Base-by-base conservation (phyloP, 176 grass and related monocot genomes). In the Phragmites australis region DNA sequence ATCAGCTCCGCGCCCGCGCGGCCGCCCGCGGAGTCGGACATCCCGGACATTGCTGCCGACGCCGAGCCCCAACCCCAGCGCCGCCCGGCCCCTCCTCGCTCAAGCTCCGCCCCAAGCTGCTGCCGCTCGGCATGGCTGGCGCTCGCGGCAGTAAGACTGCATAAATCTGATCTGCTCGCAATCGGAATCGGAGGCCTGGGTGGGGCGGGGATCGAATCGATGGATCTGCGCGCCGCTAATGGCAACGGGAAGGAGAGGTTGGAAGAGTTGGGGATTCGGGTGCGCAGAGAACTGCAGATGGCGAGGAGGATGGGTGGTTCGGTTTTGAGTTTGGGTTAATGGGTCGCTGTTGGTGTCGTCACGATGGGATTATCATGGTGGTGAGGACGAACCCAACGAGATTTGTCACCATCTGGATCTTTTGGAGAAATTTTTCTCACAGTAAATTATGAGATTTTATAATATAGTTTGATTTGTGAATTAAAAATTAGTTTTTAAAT, bases 1-100 rank as follows among this genome's bases (percentile, higher is more conserved):
- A 98, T 98, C 83, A 94, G 90, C 81, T 94, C 95, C 62, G 69
- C 89, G 39, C 76, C 57, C 30, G 76, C 79, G 59, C 88, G 88
- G 50, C 78, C 91, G 29, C 71, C 71, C 64, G 45, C 83, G 1
- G 94, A 87, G 79, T 97, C 94, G 27, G 91, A 75, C 64, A 89
- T 78, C 27, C 72, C 51, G 73, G 91, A 88, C 88, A 93, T 91
- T 76, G 82, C 25, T 30, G 56, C 46, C 52, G 71, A 52, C 39
- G 44, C 47, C 70, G 54, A 71, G 54, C 41, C 17, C 18, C 40
- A 30, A 18, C 26, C 27, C 13, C 29, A n/a, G 44, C 76, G 12
- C 65, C n/a, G 60, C 42, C 27, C 55, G 21, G 29, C 17, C 52
- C 67, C 32, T 49, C 53, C 23, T 14, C 30, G 49, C 55, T 85